phyloP scores from a whole-genome alignment of 768 basidiomycete species.

The Leccinum uliginosum region DNA sequence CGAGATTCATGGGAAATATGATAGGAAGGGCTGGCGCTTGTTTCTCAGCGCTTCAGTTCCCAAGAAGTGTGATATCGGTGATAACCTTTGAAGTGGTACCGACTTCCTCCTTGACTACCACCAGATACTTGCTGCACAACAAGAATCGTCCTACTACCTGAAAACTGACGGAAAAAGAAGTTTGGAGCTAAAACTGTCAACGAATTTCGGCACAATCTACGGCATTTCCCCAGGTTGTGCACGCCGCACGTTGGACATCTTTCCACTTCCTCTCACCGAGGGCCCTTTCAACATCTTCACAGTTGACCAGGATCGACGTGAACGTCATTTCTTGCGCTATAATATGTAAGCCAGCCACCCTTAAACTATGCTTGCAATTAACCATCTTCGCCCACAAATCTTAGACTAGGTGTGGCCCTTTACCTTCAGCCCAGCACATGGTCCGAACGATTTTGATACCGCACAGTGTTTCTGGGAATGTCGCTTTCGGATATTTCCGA shows the following conservation, averaged over 20 bases:
- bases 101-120: neutral
- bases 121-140: neutral
- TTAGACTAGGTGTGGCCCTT: neutral
- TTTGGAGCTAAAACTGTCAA: slow-evolving; percentile 9
- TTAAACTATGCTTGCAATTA: neutral
- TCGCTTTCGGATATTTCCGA: slow-evolving; percentile 42
- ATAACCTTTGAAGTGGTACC: neutral
- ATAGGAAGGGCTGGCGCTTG: slow-evolving; percentile 1
- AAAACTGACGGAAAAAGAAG: slow-evolving; percentile 14
- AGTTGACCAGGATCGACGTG: neutral
- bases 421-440: neutral
- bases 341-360: neutral
- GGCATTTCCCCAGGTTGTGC: slow-evolving; percentile 7
- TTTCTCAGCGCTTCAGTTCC: slow-evolving; percentile 12
- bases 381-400: neutral
- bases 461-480: slow-evolving; percentile 16
- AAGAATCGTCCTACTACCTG: neutral
- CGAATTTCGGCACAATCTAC: slow-evolving; percentile 13
- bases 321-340: neutral
- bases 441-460: neutral
- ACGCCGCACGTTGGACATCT: neutral
- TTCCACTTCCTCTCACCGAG: neutral
- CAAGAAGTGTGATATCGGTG: neutral
- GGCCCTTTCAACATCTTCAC: neutral
- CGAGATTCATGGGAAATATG: neutral